Conservation (phyloP, 768 basidiomycete genomes). For the Albatrellus ellisii region DNA sequence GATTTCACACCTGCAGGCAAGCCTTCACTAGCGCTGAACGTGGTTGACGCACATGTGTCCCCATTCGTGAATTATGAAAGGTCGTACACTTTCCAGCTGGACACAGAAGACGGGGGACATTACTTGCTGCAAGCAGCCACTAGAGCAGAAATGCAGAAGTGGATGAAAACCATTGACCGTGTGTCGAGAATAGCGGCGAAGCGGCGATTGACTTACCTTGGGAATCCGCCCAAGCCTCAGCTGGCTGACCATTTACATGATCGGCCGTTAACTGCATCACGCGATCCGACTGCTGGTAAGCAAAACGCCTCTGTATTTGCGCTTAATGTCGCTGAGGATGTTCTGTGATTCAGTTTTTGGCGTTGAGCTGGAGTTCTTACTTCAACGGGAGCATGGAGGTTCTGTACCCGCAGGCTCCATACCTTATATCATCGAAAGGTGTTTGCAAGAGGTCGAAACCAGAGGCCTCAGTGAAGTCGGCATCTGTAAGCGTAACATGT, state of each 20-base stretch:
- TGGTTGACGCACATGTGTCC: constrained; percentile 58
- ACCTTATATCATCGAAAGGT: constrained; percentile 52
- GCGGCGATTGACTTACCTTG: constrained; percentile 70
- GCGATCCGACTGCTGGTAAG: constrained; percentile 69
- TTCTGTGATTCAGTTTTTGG: constrained; percentile 34
- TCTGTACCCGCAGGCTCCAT: constrained; percentile 41
- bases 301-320: constrained; percentile 6
- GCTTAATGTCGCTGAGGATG: constrained; percentile 23
- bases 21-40: constrained; percentile 60
- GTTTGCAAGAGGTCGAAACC: constrained; percentile 56
- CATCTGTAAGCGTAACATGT: constrained; percentile 44
- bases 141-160: constrained; percentile 58
- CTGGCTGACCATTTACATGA: constrained; percentile 62
- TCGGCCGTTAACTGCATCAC: constrained; percentile 40
- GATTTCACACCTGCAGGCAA: constrained; percentile 65
- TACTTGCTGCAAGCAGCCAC: constrained; percentile 66
- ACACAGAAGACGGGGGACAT: constrained; percentile 80
- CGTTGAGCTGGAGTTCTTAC: constrained; percentile 56
- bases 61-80: constrained; percentile 70
- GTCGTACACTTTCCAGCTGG: constrained; percentile 71
- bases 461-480: constrained; percentile 74
- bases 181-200: constrained; percentile 65
- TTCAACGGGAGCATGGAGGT: constrained; percentile 48
- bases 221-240: constrained; percentile 60
- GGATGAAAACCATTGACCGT: constrained; percentile 63